Evolutionary conservation across 2,329 filamentous ascomycete genomes (phyloP).

Genomic region (Elsinoe batatas): DNA sequence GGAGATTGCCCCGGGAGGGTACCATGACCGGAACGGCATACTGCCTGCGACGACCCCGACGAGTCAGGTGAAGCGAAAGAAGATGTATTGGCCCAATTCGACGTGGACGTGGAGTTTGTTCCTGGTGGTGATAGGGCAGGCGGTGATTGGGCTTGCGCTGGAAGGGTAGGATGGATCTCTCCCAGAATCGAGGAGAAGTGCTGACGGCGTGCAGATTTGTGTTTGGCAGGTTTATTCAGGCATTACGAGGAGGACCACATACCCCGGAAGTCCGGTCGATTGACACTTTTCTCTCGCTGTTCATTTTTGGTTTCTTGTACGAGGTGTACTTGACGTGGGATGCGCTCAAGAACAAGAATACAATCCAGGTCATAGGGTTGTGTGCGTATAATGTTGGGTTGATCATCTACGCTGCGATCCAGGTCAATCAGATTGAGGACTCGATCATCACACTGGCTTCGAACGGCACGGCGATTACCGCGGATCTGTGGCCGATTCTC

Average conservation of each 20-base stretch:
- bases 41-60: constrained; percentile 28
- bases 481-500: constrained; percentile 57
- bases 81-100: constrained; percentile 69
- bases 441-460: constrained; percentile 44
- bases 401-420: constrained; percentile 84
- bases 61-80: constrained; percentile 18
- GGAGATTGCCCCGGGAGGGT: constrained; percentile 37
- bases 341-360: constrained; percentile 88
- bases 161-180: constrained; percentile 59
- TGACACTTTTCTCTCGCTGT: constrained; percentile 88
- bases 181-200: not conserved
- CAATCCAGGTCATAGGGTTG: constrained; percentile 93
- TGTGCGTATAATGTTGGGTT: constrained; percentile 88
- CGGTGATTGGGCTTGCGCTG: constrained; percentile 67
- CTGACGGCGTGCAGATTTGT: constrained; percentile 55
- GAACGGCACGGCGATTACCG: constrained; percentile 34
- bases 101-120: constrained; percentile 86
- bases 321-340: constrained; percentile 85
- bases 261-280: constrained; percentile 53
- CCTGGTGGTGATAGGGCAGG: constrained; percentile 62
- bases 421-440: constrained; percentile 78
- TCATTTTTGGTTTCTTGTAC: constrained; percentile 96
- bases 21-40: constrained; percentile 44
- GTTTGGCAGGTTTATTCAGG: constrained; percentile 74
- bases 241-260: constrained; percentile 34